Conservation (phyloP, 768 basidiomycete genomes). For the Multifurca ochricompacta region DNA sequence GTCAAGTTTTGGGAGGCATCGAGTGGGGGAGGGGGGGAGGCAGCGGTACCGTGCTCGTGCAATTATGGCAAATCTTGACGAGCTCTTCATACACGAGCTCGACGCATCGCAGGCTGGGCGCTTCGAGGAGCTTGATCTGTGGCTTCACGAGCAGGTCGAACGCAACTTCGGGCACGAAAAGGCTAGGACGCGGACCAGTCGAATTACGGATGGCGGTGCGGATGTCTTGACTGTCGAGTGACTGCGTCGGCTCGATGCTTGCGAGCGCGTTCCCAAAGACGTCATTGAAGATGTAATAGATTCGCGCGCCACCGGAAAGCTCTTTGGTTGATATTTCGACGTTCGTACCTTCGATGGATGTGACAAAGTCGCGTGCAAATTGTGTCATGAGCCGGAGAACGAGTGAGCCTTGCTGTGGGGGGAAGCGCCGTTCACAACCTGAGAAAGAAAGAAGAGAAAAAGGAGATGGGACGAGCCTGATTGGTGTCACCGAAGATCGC, state of each 20-base stretch:
- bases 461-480: conserved; percentile 38
- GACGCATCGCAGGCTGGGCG: conserved; percentile 91
- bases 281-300: conserved; percentile 99
- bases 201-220: conserved; percentile 98
- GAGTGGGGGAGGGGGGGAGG: not conserved
- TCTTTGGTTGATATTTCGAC: conserved; percentile 97
- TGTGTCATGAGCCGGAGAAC: conserved; percentile 97
- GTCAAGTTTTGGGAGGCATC: not conserved
- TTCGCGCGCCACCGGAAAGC: conserved; percentile 92
- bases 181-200: conserved; percentile 89
- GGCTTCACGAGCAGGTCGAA: conserved; percentile 97
- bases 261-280: conserved; percentile 90
- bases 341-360: conserved; percentile 95
- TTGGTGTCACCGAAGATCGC: conserved; percentile 89
- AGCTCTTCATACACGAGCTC: conserved; percentile 98
- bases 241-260: conserved; percentile 83
- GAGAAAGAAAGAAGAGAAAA: not conserved
- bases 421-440: not conserved
- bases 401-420: conserved; percentile 69
- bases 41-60: conserved; percentile 71
- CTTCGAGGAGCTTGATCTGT: conserved; percentile 93
- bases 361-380: conserved; percentile 94
- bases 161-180: conserved; percentile 95
- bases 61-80: conserved; percentile 99
- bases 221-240: conserved; percentile 91